phyloP scores from a whole-genome alignment of 495 filamentous ascomycete species.

The Hapsidospora chrysogenum region DNA sequence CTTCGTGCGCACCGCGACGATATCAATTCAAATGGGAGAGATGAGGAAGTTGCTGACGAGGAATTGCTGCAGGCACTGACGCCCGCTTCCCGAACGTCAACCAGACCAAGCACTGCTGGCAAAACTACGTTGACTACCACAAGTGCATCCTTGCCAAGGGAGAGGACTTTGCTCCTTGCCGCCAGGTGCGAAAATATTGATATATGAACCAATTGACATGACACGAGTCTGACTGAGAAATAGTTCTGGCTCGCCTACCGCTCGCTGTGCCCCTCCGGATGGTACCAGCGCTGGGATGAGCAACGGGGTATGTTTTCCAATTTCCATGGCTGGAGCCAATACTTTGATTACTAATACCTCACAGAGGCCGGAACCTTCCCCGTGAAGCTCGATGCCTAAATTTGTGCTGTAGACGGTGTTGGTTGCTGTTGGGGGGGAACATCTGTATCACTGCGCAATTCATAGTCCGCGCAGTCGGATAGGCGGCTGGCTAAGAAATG shows the following conservation, averaged over 20 bases:
- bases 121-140: constrained; percentile 99
- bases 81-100: constrained; percentile 98
- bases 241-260: constrained; percentile 94
- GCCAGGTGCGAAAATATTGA: constrained; percentile 46
- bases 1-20: no score
- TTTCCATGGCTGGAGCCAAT: no score
- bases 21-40: no score
- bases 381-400: constrained; percentile 38
- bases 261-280: constrained; percentile 89
- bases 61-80: constrained; percentile 28
- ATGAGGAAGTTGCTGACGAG: no score
- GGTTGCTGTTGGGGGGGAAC: no score
- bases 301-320: constrained; percentile 93
- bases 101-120: constrained; percentile 90
- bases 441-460: no score
- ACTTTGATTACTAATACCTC: no score
- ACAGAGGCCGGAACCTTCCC: constrained; percentile 89
- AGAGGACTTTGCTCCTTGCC: constrained; percentile 96
- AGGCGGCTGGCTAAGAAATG: no score
- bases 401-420: neutral
- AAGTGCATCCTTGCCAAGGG: constrained; percentile 98
- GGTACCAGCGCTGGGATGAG: constrained; percentile 92
- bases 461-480: no score
- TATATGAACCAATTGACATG: no score
- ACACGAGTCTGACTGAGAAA: constrained; percentile 9